Evolutionary conservation across 352 stramenopile genomes (phyloP), one percentile per base, ranked within the genome.

Genomic region (Globisporangium megalacanthum): DNA sequence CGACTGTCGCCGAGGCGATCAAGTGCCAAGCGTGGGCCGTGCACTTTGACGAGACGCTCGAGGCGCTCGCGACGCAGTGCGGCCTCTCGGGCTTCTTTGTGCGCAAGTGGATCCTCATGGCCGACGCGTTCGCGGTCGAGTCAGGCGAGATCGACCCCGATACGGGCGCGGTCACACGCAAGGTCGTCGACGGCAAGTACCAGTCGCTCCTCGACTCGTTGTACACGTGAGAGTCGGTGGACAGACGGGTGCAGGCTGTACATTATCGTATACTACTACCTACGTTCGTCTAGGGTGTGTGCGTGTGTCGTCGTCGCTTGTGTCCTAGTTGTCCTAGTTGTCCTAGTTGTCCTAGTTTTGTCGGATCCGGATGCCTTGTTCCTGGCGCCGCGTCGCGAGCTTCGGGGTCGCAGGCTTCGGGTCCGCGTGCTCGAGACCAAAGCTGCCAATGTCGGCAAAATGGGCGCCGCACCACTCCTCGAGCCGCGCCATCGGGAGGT

Each of bases 311-410:
- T 36, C 47, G 11, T 36, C 17, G 10, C 25, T 10, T 20, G 3
- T 58, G 39, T 50, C 20, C 15, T 2, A 53, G 15, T 9, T 39
- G 10, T 65, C 19, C 15, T 29, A 56, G 19, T 48, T 17, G 10
- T 17, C n/a, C 39, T 45, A 45, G 39, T 45, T 6, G 7, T 29
- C 17, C 22, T 63, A 89, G 58, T 72, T 86, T 60, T 90, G 70
- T 46, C 86, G 86, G 58, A 95, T 95, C 59, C 79, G 83, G 55
- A 95, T 95, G 17, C 86, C 86, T 35, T 87, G 81, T 45, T 95
- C 86, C 29, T 86, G 78, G n/a, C 83, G 80, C 51, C 84, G 69
- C 9, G 20, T 45, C 36, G 14, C 41, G 39, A 66, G 65, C 36
- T 82, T 73, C 2, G 54, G 37, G 11, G 52, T 42, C 66, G 58